Conservation (phyloP, 495 filamentous ascomycete genomes). For the Penicillium longicatenatum region DNA sequence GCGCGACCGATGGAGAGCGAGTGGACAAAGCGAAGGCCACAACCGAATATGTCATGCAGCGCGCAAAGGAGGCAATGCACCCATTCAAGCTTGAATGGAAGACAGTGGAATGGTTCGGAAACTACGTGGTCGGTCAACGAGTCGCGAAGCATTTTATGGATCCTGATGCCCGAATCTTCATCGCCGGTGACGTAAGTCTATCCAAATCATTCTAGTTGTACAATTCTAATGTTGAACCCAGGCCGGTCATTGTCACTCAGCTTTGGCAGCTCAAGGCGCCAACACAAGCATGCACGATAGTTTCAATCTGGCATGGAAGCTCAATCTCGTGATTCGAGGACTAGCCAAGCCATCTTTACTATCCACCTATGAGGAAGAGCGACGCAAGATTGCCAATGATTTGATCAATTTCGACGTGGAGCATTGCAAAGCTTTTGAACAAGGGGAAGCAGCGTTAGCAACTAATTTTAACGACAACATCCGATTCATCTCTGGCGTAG, state of each 20-base stretch:
- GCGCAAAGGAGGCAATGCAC: conserved; percentile 64
- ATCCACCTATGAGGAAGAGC: conserved; percentile 74
- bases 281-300: conserved; percentile 83
- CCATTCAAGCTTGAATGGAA: conserved; percentile 74
- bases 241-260: conserved; percentile 73
- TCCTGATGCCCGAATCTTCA: conserved; percentile 65
- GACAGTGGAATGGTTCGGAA: conserved; percentile 59
- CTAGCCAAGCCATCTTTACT: conserved; percentile 59
- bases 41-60: conserved; percentile 66
- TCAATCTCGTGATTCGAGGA: conserved; percentile 67
- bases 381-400: conserved; percentile 70
- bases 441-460: conserved; percentile 58
- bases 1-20: conserved; percentile 63
- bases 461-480: conserved; percentile 67
- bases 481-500: conserved; percentile 66
- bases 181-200: conserved; percentile 72
- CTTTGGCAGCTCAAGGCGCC: conserved; percentile 89
- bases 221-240: conserved; percentile 8
- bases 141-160: conserved; percentile 70
- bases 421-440: conserved; percentile 59
- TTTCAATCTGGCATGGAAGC: conserved; percentile 82
- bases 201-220: background rate
- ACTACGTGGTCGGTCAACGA: conserved; percentile 70
- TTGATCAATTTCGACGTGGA: conserved; percentile 70
- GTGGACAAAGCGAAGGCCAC: conserved; percentile 62